Conservation (phyloP, 257 asterid species). For the Solanum infundibuliforme region DNA sequence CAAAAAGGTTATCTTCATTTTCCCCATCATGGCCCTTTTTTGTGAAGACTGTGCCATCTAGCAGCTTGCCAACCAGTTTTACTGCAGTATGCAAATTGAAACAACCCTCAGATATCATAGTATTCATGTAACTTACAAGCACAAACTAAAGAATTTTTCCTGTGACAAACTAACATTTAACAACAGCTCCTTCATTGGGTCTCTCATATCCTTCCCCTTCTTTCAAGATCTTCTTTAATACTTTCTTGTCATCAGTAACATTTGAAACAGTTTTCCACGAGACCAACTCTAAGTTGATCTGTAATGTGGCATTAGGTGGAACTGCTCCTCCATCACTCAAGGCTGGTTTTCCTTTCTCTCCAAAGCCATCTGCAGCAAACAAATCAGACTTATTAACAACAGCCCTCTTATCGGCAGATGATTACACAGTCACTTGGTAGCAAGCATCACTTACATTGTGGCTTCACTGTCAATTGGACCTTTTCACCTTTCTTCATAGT, state of each 20-base stretch:
- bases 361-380: slow-evolving; percentile 37
- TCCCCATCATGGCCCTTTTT: slow-evolving; percentile 38
- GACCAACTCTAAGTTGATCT: slow-evolving; percentile 33
- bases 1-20: slow-evolving; percentile 45
- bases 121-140: not conserved
- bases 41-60: slow-evolving; percentile 48
- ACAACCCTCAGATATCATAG: not conserved
- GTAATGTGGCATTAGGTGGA: slow-evolving; percentile 45
- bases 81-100: slow-evolving; percentile 17
- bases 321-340: slow-evolving; percentile 37
- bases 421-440: not conserved
- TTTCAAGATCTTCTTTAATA: slow-evolving; percentile 43
- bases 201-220: slow-evolving; percentile 67
- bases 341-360: slow-evolving; percentile 55
- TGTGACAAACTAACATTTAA: slow-evolving; percentile 37
- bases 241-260: slow-evolving; percentile 63
- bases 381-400: not conserved
- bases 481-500: slow-evolving; percentile 78
- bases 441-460: slow-evolving; percentile 38
- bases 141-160: not conserved
- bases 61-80: slow-evolving; percentile 53
- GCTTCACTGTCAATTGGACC: slow-evolving; percentile 55
- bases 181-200: slow-evolving; percentile 65
- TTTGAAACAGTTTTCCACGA: slow-evolving; percentile 59
- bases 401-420: not conserved